These are phyloP conservation scores for Xenoacremonium recifei DNA, from an alignment of 2,329 filamentous ascomycete genomes.

Conservation along the genomic window DNA sequence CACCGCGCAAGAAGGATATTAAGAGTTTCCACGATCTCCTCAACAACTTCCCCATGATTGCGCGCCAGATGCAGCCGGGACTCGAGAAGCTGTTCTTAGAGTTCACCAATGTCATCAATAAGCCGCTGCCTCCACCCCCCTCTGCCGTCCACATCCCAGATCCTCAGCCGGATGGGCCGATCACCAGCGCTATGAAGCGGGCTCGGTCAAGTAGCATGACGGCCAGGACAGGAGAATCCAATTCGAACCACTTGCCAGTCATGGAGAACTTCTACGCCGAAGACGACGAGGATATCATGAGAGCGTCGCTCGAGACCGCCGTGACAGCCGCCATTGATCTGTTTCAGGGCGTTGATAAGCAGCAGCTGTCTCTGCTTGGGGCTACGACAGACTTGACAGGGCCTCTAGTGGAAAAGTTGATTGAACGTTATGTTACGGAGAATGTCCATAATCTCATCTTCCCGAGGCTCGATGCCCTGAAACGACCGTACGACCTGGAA, in stretches of 20 bases:
- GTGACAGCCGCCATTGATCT: conserved; percentile 92
- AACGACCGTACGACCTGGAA: conserved; percentile 79
- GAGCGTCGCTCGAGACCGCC: conserved; percentile 83
- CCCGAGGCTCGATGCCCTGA: conserved; percentile 74
- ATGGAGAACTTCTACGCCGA: conserved; percentile 72
- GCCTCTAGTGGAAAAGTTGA: conserved; percentile 85
- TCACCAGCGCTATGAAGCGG: conserved; percentile 53
- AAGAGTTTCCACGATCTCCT: conserved; percentile 87
- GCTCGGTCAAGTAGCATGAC: conserved; percentile 52
- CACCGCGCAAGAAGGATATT: conserved; percentile 78
- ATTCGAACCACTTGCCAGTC: conserved; percentile 41
- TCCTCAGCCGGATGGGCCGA: conserved; percentile 55
- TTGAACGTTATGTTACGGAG: conserved; percentile 91
- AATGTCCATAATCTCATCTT: conserved; percentile 91
- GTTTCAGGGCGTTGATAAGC: conserved; percentile 93
- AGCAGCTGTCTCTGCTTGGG: conserved; percentile 86
- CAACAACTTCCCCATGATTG: conserved; percentile 91
- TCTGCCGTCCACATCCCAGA: conserved; percentile 60
- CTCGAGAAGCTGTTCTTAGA: conserved; percentile 87
- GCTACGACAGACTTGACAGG: conserved; percentile 93
- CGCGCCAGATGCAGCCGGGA: conserved; percentile 90
- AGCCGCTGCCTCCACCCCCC: conserved; percentile 75
- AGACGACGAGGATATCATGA: conserved; percentile 89
- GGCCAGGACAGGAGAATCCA: conserved; percentile 29
- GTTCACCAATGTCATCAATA: conserved; percentile 82